Evolutionary conservation across 139 green algal species (phyloP).

Genomic region (Volvox reticuliferus): DNA sequence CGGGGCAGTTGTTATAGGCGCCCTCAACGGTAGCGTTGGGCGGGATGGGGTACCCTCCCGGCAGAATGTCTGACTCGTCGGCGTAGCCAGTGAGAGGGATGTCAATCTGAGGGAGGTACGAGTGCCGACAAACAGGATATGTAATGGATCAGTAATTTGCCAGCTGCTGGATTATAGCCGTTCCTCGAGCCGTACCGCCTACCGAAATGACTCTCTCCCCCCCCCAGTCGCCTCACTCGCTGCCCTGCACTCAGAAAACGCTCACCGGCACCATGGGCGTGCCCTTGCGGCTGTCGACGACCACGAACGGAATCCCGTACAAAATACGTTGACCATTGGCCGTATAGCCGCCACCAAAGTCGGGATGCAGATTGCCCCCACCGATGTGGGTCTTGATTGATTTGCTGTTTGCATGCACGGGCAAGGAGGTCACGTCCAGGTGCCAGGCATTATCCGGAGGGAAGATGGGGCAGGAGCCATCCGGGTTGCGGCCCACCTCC

Average conservation of each 20-base stretch:
- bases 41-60: conserved; percentile 39
- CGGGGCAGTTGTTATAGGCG: conserved; percentile 42
- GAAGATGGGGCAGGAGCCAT: conserved; percentile 47
- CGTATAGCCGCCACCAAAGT: conserved; percentile 31
- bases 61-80: background rate
- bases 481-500: conserved; percentile 43
- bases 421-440: conserved; percentile 28
- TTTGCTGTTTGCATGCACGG: conserved; percentile 42
- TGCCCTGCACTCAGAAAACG: too few relatives aligned
- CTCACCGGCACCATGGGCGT: conserved; percentile 36
- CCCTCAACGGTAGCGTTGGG: conserved; percentile 44
- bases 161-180: too few relatives aligned
- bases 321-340: background rate
- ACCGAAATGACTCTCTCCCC: too few relatives aligned
- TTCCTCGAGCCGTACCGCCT: too few relatives aligned
- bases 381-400: conserved; percentile 44
- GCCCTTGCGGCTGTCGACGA: conserved; percentile 25
- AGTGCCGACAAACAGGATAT: too few relatives aligned
- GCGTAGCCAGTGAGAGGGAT: conserved; percentile 4
- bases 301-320: conserved; percentile 49
- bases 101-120: conserved; percentile 11
- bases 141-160: too few relatives aligned
- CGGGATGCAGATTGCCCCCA: conserved; percentile 25
- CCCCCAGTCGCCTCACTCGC: too few relatives aligned
- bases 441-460: conserved; percentile 37